Conservation (phyloP, 1,284 basidiomycete genomes). For the Chiua sp. region DNA sequence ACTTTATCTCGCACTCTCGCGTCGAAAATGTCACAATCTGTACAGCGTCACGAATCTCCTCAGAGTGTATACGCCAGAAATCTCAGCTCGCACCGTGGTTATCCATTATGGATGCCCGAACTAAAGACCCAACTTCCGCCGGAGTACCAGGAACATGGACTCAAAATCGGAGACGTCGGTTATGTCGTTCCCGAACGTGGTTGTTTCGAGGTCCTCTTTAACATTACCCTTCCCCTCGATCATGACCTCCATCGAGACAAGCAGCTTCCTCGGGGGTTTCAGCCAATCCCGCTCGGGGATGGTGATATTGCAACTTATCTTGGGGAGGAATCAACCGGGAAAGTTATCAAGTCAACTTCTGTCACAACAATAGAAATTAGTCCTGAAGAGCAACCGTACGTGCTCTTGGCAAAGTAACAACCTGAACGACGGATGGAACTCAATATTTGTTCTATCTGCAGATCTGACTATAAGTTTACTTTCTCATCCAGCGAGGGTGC, state of each 20-base stretch:
- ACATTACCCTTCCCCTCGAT: not conserved
- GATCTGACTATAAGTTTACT: not conserved
- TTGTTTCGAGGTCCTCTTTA: not conserved
- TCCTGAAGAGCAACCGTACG: not conserved
- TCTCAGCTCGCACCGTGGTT: not conserved
- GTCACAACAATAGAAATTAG: not conserved
- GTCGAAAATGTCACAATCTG: not conserved
- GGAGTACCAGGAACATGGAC: not conserved
- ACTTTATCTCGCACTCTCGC: not conserved
- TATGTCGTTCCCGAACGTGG: not conserved
- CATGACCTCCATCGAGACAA: not conserved
- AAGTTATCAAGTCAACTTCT: not conserved
- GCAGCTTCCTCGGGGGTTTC: not conserved
- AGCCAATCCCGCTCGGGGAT: not conserved
- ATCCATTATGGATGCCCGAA: slow-evolving; percentile 2
- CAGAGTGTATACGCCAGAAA: slow-evolving; percentile 1
- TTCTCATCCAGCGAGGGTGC: not conserved
- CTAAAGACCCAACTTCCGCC: not conserved
- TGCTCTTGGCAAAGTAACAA: not conserved
- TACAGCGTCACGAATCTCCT: not conserved
- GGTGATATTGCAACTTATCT: not conserved
- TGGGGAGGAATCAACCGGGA: not conserved
- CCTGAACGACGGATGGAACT: not conserved
- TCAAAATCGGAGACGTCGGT: slow-evolving; percentile 6
- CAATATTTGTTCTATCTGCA: not conserved